These are phyloP conservation scores for Emmonsiellopsis sp. DNA, from an alignment of 2,329 filamentous ascomycete species.

Conservation along the genomic window DNA sequence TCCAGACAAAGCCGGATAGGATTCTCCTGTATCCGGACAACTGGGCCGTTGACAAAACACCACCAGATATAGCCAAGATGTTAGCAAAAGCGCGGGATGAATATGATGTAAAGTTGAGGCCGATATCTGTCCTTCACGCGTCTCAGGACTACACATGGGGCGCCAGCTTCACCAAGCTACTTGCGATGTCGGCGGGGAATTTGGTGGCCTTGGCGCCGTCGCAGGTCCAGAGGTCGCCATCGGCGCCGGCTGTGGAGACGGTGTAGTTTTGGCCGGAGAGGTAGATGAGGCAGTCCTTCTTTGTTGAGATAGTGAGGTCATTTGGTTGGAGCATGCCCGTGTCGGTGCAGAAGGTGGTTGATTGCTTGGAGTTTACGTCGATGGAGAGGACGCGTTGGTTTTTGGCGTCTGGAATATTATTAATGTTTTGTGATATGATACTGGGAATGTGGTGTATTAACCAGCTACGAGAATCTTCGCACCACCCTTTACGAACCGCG, in stretches of 20 bases:
- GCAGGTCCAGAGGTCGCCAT: conserved; percentile 3
- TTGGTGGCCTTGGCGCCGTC: conserved; percentile 1
- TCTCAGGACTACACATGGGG: conserved; percentile 45
- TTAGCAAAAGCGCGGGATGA: conserved; percentile 37
- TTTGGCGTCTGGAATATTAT: not conserved
- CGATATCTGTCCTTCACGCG: conserved; percentile 25
- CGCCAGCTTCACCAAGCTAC: conserved; percentile 55
- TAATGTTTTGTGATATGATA: not conserved
- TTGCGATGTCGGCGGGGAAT: conserved; percentile 31
- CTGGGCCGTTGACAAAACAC: conserved; percentile 5
- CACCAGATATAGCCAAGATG: conserved; percentile 23
- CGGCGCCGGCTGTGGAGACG: not conserved
- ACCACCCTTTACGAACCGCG: not conserved
- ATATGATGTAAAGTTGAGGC: conserved; percentile 40
- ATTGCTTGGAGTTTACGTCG: not conserved
- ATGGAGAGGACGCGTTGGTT: conserved; percentile 1
- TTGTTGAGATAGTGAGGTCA: not conserved
- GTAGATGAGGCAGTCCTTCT: conserved; percentile 1
- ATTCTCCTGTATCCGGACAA: conserved; percentile 23
- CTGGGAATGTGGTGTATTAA: not conserved
- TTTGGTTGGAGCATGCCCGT: conserved; percentile 1
- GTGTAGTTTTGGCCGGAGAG: conserved; percentile 4
- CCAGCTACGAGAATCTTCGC: not conserved
- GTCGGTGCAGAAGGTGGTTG: not conserved
- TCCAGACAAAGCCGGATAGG: conserved; percentile 21